phyloP scores from a whole-genome alignment of 2,329 filamentous ascomycete species.

The Elsinoe arachidis region DNA sequence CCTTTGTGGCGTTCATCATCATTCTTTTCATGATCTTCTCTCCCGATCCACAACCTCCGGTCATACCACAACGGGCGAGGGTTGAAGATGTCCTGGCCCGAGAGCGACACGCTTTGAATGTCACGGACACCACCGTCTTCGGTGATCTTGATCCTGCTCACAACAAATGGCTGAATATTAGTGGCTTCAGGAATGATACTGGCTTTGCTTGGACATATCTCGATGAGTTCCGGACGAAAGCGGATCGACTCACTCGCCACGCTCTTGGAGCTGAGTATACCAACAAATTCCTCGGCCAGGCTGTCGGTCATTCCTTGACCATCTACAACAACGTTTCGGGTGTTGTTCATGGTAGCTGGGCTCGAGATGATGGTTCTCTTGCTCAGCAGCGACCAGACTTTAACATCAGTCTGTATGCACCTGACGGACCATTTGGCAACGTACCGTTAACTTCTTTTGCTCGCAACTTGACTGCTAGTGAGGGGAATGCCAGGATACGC shows the following conservation, averaged over 20 bases:
- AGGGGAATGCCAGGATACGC: conserved; percentile 61
- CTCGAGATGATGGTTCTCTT: conserved; percentile 46
- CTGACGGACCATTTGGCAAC: conserved; percentile 57
- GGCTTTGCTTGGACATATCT: conserved; percentile 72
- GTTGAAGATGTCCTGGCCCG: conserved; percentile 42
- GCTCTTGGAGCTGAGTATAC: conserved; percentile 30
- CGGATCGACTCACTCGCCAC: conserved; percentile 45
- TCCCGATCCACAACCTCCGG: conserved; percentile 33
- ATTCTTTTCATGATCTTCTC: conserved; percentile 46
- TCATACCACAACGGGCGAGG: conserved; percentile 32
- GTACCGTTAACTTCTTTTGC: conserved; percentile 49
- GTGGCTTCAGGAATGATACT: conserved; percentile 66
- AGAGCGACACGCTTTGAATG: conserved; percentile 42
- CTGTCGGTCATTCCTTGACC: conserved; percentile 39
- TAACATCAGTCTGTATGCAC: conserved; percentile 49
- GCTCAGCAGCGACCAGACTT: conserved; percentile 37
- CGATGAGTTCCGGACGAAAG: conserved; percentile 55
- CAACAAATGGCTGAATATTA: conserved; percentile 49
- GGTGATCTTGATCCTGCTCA: conserved; percentile 42
- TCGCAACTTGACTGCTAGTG: conserved; percentile 68
- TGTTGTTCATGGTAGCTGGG: conserved; percentile 67
- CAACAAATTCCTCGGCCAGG: conserved; percentile 28
- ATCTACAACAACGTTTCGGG: conserved; percentile 76
- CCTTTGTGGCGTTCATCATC: conserved; percentile 39
- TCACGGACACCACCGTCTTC: conserved; percentile 44